phyloP scores from a whole-genome alignment of 2,329 filamentous ascomycete genomes.

The Pyricularia sp. region DNA sequence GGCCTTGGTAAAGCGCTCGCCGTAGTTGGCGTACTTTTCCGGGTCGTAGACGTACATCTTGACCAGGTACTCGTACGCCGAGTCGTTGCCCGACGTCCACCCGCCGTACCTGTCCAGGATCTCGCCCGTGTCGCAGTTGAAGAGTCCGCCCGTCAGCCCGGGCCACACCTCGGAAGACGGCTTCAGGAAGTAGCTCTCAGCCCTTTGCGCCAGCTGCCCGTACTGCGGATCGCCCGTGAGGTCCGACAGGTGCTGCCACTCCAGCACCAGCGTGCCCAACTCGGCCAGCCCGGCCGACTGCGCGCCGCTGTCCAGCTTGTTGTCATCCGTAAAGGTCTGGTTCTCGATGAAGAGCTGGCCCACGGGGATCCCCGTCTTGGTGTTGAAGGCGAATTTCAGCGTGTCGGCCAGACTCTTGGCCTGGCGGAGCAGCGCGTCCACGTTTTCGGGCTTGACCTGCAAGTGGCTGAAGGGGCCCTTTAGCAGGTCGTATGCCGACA shows the following conservation, averaged over 20 bases:
- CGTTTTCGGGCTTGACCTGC: slow-evolving; percentile 3
- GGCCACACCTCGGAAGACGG: slow-evolving; percentile 29
- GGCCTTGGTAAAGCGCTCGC: slow-evolving; percentile 65
- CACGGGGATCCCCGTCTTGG: slow-evolving; percentile 32
- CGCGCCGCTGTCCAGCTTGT: not conserved
- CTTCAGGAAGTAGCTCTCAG: slow-evolving; percentile 57
- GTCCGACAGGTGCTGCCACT: slow-evolving; percentile 65
- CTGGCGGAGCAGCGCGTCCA: slow-evolving; percentile 29
- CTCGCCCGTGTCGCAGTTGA: slow-evolving; percentile 8
- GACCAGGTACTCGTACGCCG: slow-evolving; percentile 48
- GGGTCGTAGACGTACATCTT: slow-evolving; percentile 84
- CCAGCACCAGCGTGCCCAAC: slow-evolving; percentile 58
- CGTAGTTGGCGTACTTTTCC: slow-evolving; percentile 51
- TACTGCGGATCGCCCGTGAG: slow-evolving; percentile 65
- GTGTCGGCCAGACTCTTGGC: slow-evolving; percentile 35
- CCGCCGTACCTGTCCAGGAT: not conserved
- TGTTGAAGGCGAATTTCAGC: slow-evolving; percentile 35
- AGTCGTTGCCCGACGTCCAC: slow-evolving; percentile 23
- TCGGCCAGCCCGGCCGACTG: slow-evolving; percentile 19
- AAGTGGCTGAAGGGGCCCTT: not conserved
- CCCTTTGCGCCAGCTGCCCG: slow-evolving; percentile 59
- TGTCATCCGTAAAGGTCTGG: slow-evolving; percentile 24
- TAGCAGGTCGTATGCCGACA: slow-evolving; percentile 14
- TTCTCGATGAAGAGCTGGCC: slow-evolving; percentile 25
- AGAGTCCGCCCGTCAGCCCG: slow-evolving; percentile 15